Base-by-base conservation (phyloP, 164 flowering plant genomes). In the Echeveria elegans region DNA sequence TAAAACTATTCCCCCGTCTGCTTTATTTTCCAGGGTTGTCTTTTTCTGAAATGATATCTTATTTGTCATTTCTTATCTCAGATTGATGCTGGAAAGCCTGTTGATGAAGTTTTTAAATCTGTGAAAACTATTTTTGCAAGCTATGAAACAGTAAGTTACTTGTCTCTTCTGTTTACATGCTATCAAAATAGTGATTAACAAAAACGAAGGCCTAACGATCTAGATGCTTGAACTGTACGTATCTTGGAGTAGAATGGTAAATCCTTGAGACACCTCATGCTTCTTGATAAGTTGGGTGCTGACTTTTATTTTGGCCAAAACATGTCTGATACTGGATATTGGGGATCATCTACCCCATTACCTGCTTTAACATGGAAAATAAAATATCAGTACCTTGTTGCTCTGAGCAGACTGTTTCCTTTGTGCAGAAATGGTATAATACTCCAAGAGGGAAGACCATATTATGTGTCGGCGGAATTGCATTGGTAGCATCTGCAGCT, bases 51-150 rank as follows among this genome's bases (percentile, higher is more conserved):
- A 36, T 37, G 11, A n/a, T 1, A 19, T 59, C 61, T 19, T 14
- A 48, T 11, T 23, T 69, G 67, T 52, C 5, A 18, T 36, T 14
- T 56, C 19, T 28, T 2, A 28, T 47, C 30, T 69, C 72, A 90
- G 97, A 85, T 93, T 77, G 87, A 89, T 83, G 97, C 98, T 68
- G 86, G 76, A 66, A 87, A 81, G 82, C 86, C 96, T 28, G 62
- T 82, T 71, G 88, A 72, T 58, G 92, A 89, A 77, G 97, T 89
- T 68, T 90, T 88, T 68, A 86, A 86, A 68, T 75, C 81, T 2
- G 87, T 90, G 66, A 86, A 89, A 78, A 74, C 76, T 4, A 38
- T 86, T 73, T 85, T 93, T 68, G 40, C 82, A 60, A 47, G 66
- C 65, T 50, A 67, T 75, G 83, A 72, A 64, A 79, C 81, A 81